Base-by-base conservation (phyloP, 2,329 filamentous ascomycete species). In the Talaromyces sp. region DNA sequence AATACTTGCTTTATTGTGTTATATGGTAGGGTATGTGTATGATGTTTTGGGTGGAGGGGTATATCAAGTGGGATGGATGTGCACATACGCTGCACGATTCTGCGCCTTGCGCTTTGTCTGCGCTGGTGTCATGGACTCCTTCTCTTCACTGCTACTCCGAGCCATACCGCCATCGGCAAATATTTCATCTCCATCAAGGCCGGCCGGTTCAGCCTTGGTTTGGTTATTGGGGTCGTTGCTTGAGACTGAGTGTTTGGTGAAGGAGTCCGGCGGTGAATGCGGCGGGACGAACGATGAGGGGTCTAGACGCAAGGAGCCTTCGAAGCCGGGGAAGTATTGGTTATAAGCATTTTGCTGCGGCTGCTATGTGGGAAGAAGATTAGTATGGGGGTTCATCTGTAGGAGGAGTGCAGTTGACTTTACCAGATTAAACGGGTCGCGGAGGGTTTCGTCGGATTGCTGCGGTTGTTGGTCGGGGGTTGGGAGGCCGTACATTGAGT, bases 11-110 rank as follows among this genome's bases (percentile, higher is more conserved):
- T n/a, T n/a, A n/a, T n/a, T n/a, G n/a, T n/a, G n/a, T n/a, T n/a
- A 10, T 29, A 10, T 8, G 9, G 7, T 27, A 14, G 24, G 11
- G 5, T 19, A 13, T 24, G 8, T 33, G 11, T 10, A 42, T 44
- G 29, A 9, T n/a, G 29, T 2, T 14, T 2, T 36, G 1, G 20
- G 22, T 14, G 16, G n/a, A 11, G 3, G 11, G 17, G 8, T 5
- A 41, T 19, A 2, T 6, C n/a, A 33, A 19, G 20, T 39, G 17
- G n/a, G n/a, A 16, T 37, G 36, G 27, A 40, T 39, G 30, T 32
- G 33, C 29, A 76, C 85, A 71, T 83, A 89, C 86, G 87, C 87
- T 71, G 86, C 86, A 65, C 87, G 75, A 60, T 89, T 90, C 67
- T 90, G 87, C 44, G 84, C 86, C 70, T 90, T 89, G 60, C 87